These are phyloP conservation scores for Delitschia confertaspora DNA, from an alignment of 495 filamentous ascomycete species.

Conservation along the genomic window DNA sequence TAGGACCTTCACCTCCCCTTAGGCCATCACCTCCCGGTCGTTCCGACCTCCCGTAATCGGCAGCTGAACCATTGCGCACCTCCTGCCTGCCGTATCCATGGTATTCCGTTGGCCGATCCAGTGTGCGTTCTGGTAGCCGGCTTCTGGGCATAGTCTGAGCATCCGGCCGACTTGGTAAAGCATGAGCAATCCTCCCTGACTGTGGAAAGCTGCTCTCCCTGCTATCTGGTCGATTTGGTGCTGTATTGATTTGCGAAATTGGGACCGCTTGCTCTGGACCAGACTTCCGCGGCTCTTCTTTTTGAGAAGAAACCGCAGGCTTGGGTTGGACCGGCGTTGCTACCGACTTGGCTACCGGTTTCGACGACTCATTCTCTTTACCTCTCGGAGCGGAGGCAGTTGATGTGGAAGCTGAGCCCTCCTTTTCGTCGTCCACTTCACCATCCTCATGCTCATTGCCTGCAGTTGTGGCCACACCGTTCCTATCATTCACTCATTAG, in stretches of 20 bases:
- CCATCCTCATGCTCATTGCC: slow-evolving; percentile 32
- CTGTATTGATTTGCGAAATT: slow-evolving; percentile 4
- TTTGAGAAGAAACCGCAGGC: not conserved
- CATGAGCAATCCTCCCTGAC: slow-evolving; percentile 16
- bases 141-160: slow-evolving; percentile 11
- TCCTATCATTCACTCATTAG: not conserved
- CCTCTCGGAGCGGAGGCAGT: slow-evolving; percentile 6
- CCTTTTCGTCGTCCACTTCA: slow-evolving; percentile 32
- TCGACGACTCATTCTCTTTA: slow-evolving; percentile 9
- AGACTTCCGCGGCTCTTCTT: slow-evolving; percentile 1
- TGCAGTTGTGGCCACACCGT: slow-evolving; percentile 1
- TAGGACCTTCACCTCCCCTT: not conserved
- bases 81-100: slow-evolving; percentile 20
- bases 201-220: not conserved
- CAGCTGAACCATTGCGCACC: slow-evolving; percentile 7
- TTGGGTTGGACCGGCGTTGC: not conserved
- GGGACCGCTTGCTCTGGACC: slow-evolving; percentile 6
- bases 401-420: not conserved
- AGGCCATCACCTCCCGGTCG: too few relatives aligned
- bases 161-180: slow-evolving; percentile 27
- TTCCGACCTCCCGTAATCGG: slow-evolving; percentile 31
- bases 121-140: slow-evolving; percentile 20
- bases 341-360: too few relatives aligned
- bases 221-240: slow-evolving; percentile 5
- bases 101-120: slow-evolving; percentile 18